phyloP scores from a whole-genome alignment of 371 early-diverging fungal species.

The Syncephalastrum monosporum region DNA sequence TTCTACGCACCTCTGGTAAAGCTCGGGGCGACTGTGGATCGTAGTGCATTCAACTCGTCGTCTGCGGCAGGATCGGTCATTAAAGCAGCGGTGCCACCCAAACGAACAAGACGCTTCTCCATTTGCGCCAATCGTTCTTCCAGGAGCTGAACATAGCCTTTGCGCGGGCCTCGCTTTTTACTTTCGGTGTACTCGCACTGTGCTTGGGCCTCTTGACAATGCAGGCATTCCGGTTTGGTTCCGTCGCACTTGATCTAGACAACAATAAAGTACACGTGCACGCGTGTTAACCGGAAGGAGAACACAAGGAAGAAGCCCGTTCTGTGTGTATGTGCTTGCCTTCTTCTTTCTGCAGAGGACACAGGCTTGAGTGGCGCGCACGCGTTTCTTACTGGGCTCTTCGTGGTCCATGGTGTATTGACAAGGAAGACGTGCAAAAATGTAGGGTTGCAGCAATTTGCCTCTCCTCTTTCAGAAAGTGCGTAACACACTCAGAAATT shows the following conservation, averaged over 20 bases:
- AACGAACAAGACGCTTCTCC: constrained; percentile 45
- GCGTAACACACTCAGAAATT: too few relatives aligned
- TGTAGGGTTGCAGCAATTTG: too few relatives aligned
- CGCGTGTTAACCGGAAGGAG: background rate
- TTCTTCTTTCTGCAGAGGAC: constrained; percentile 79
- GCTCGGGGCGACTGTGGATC: too few relatives aligned
- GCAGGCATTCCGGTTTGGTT: constrained; percentile 74
- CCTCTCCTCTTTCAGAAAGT: too few relatives aligned
- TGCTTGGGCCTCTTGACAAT: constrained; percentile 66
- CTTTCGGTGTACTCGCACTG: constrained; percentile 76
- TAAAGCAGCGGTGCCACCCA: constrained; percentile 16
- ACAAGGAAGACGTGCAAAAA: too few relatives aligned
- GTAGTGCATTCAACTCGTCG: background rate
- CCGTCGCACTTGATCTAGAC: constrained; percentile 77
- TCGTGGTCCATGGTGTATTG: too few relatives aligned
- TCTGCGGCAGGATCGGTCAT: constrained; percentile 1
- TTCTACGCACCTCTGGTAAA: background rate
- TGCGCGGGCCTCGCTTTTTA: constrained; percentile 79
- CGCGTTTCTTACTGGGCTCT: constrained; percentile 45
- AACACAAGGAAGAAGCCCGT: background rate
- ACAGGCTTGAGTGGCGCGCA: constrained; percentile 81
- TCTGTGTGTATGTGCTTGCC: constrained; percentile 24
- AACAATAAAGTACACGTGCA: background rate
- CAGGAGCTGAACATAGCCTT: constrained; percentile 74
- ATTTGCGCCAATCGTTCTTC: constrained; percentile 69